Conservation (phyloP, 2,329 filamentous ascomycete species). For the Sporothrix brunneoviolacea region DNA sequence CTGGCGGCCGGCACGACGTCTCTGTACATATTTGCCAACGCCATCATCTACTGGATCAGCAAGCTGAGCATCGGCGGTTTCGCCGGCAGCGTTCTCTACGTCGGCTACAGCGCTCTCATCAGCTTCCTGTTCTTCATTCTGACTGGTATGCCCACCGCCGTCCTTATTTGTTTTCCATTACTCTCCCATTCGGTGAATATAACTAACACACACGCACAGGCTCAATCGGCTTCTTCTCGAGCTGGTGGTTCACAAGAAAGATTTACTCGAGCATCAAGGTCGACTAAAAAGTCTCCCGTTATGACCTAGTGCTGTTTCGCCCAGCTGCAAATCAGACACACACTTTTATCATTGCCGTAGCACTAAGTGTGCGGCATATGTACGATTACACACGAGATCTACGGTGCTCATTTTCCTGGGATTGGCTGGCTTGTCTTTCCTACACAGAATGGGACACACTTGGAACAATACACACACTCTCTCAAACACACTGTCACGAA, state of each 20-base stretch:
- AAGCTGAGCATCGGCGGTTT: slow-evolving; percentile 80
- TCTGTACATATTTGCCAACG: slow-evolving; percentile 86
- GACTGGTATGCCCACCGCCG: slow-evolving; percentile 88
- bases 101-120: slow-evolving; percentile 86
- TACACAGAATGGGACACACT: too few relatives aligned
- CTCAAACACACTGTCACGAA: too few relatives aligned
- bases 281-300: slow-evolving; percentile 48
- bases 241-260: slow-evolving; percentile 87
- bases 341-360: too few relatives aligned
- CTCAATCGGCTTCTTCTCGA: slow-evolving; percentile 90
- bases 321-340: background rate
- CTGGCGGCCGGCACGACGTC: slow-evolving; percentile 85
- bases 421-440: too few relatives aligned
- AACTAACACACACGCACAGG: too few relatives aligned
- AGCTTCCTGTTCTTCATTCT: slow-evolving; percentile 90
- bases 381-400: background rate
- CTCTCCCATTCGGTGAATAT: too few relatives aligned
- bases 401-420: too few relatives aligned
- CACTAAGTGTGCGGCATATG: too few relatives aligned
- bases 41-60: slow-evolving; percentile 82
- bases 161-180: background rate
- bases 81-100: slow-evolving; percentile 81
- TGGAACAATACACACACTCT: too few relatives aligned
- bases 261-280: slow-evolving; percentile 99
- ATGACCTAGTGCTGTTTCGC: too few relatives aligned